Evolutionary conservation across 371 early-diverging fungal species (phyloP).

Genomic region (Syncephalastrum sp.): DNA sequence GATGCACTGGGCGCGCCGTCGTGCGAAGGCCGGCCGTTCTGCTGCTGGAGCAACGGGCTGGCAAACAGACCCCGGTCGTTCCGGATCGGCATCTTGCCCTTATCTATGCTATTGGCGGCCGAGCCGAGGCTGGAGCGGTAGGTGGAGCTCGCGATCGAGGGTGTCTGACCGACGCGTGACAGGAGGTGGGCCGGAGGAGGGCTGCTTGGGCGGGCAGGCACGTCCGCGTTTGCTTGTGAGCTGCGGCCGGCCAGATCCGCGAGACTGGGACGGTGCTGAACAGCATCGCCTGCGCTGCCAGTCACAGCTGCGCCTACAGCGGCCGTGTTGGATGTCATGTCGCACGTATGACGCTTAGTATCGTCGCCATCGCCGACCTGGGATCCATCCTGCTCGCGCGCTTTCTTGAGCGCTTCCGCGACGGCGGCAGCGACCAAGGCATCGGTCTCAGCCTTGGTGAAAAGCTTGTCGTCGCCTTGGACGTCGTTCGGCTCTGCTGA

Average conservation of each 20-base stretch:
- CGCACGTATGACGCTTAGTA: conserved; percentile 26
- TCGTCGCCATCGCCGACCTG: conserved; percentile 5
- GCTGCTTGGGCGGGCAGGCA: conserved; percentile 19
- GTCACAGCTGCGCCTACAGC: conserved; percentile 1
- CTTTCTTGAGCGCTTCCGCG: conserved; percentile 27
- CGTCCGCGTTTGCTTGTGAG: conserved; percentile 3
- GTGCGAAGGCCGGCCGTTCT: neutral
- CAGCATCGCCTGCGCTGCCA: neutral
- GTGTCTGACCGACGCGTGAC: conserved; percentile 12
- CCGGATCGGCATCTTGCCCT: conserved; percentile 12
- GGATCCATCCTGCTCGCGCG: conserved; percentile 9
- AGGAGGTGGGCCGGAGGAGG: conserved; percentile 22
- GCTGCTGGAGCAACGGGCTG: neutral
- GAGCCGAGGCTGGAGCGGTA: conserved; percentile 19
- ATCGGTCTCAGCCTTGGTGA: conserved; percentile 30
- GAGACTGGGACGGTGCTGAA: conserved; percentile 7
- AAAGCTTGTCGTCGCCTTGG: conserved; percentile 10
- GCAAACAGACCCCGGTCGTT: neutral
- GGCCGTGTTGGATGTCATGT: conserved; percentile 14
- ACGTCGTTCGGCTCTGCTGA: neutral
- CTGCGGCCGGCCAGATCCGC: conserved; percentile 15
- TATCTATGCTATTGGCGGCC: conserved; percentile 18
- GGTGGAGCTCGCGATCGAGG: conserved; percentile 2
- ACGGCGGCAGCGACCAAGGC: conserved; percentile 41
- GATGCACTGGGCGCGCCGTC: conserved; percentile 1